Evolutionary conservation across 352 stramenopile genomes (phyloP), one percentile per base, ranked within the genome.

Genomic region (Phytophthora aleatoria): DNA sequence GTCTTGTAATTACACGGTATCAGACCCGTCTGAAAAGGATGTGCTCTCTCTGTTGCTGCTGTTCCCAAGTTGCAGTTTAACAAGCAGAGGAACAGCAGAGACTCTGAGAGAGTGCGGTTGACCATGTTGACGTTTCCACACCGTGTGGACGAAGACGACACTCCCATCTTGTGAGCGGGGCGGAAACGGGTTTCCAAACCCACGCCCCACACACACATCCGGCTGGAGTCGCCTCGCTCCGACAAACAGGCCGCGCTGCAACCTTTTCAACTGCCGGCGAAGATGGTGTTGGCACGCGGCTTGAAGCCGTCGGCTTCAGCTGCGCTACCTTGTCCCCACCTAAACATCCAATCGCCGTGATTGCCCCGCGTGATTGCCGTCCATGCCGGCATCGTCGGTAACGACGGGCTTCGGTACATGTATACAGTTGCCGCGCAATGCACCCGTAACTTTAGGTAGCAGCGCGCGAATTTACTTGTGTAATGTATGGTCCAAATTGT

Each of bases 11-110:
- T 12, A 11, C 31, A 36, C 11, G 31, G 16, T 66, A 60, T 60
- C 49, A 61, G 26, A n/a, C 56, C 41, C 57, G 24, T 55, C 41
- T 43, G 42, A 52, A 63, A 57, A 63, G 45, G 43, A 62, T 63
- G 60, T 63, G 33, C n/a, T 48, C 13, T 48, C 13, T 3, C 9
- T 12, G 12, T 8, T 26, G 27, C 5, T 27, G 36, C 15, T 12
- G 31, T 36, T 36, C 6, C 20, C 20, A 20, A 20, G 20, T 20
- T 20, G 20, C 8, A 12, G 2, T 36, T 3, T 8, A 51, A 36
- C 43, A 33, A 50, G 16, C 43, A 12, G 31, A 50, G 44, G 27
- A 52, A 43, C 49, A 36, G 33, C 20, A 64, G 57, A 20, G 20
- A 20, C 20, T 20, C 0, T 20, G 20, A 20, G 20, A 58, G 57